phyloP scores from a whole-genome alignment of 768 basidiomycete species.

The Russula vinacea region DNA sequence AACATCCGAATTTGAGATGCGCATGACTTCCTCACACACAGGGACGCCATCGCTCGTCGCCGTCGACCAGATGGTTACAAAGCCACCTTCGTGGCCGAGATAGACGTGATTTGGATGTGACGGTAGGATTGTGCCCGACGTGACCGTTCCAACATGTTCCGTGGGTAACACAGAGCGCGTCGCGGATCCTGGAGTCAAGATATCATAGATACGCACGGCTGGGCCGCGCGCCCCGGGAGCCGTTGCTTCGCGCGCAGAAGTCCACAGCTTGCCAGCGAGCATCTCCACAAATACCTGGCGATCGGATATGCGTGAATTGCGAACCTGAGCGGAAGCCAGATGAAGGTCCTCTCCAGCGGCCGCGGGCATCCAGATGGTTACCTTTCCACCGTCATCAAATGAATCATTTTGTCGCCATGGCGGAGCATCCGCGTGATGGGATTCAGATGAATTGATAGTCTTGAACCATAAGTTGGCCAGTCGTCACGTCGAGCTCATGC shows the following conservation, averaged over 20 bases:
- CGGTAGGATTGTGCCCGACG: constrained; percentile 73
- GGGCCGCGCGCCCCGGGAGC: constrained; percentile 48
- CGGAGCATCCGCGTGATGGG: constrained; percentile 72
- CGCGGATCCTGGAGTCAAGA: constrained; percentile 56
- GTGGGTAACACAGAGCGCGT: constrained; percentile 56
- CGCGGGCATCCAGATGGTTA: constrained; percentile 64
- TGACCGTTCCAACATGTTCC: constrained; percentile 78
- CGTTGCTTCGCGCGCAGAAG: constrained; percentile 56
- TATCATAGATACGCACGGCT: constrained; percentile 77
- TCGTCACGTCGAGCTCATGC: constrained; percentile 73
- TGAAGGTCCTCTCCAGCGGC: constrained; percentile 35
- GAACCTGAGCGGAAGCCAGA: constrained; percentile 49
- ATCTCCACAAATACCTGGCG: constrained; percentile 78
- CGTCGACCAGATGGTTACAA: constrained; percentile 75
- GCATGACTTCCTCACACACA: constrained; percentile 68
- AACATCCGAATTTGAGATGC: constrained; percentile 78
- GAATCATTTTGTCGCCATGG: constrained; percentile 70
- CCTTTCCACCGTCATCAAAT: constrained; percentile 83
- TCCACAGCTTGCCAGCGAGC: constrained; percentile 79
- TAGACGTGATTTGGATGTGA: constrained; percentile 65
- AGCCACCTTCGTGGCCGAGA: constrained; percentile 90
- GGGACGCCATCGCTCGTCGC: constrained; percentile 55
- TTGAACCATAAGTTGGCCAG: constrained; percentile 53
- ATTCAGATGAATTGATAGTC: constrained; percentile 60
- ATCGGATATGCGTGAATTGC: constrained; percentile 68